Evolutionary conservation across 129 eudicot genomes (phyloP), one percentile per base, ranked within the genome.

Genomic region (Silybum marianum): DNA sequence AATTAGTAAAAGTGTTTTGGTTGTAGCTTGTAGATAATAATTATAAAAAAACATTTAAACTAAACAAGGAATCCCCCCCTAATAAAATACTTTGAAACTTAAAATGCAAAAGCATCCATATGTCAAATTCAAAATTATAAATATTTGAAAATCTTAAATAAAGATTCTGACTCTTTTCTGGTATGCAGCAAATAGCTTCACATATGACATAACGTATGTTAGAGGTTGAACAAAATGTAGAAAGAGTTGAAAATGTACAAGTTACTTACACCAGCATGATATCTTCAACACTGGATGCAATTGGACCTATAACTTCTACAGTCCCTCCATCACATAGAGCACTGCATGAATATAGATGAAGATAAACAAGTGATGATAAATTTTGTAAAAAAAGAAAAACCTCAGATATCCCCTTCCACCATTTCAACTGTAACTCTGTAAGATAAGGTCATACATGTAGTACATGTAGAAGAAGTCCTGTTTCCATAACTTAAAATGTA

Each of bases 221-320:
- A 25, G 42, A 30, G 62, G 19, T 8, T 71, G 38, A 51, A 63
- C 26, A 22, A 72, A 32, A 73, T 6, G 60, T 36, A 38, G 16
- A 39, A 62, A 73, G 9, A 54, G 22, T 58, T 58, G 1, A 58
- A 73, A 19, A 21, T 39, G 77, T 71, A 76, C 40, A 38, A 77
- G 73, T 23, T 63, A 66, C 95, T 88, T 88, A 93, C 99, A 95
- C 91, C 24, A 95, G 90, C 78, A 95, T 84, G 70, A 88, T 87
- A 88, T 95, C 99, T 87, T 95, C 99, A 87, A 95, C 97, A 70
- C 77, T 88, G 78, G 99, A 93, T 76, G 99, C 89, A 70, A 95
- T 83, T 42, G 99, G 98, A 39, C 99, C 99, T 75, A 95, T 78
- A 48, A 95, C 81, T 91, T 89, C 97, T 71, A 95, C 99, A 13